These are phyloP conservation scores for Malania oleifera DNA, from an alignment of 164 flowering plant species.

Conservation along the genomic window DNA sequence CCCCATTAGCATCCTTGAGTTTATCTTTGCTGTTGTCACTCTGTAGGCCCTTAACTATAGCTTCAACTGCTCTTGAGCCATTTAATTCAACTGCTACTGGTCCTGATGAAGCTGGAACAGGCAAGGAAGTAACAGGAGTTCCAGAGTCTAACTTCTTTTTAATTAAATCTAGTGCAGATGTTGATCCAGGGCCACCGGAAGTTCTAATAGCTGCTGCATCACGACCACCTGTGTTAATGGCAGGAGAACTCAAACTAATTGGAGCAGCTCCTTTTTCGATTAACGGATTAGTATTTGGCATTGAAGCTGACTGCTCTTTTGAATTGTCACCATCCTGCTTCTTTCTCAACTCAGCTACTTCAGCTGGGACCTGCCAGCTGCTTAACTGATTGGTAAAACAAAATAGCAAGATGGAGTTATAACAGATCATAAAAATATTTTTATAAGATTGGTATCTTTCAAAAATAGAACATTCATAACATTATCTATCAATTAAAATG, in stretches of 20 bases:
- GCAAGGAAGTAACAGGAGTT: constrained; percentile 49
- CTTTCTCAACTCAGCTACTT: constrained; percentile 68
- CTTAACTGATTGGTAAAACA: constrained; percentile 51
- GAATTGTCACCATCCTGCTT: constrained; percentile 50
- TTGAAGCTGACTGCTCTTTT: constrained; percentile 29
- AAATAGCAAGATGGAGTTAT: constrained; percentile 2
- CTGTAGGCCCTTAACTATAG: constrained; percentile 40
- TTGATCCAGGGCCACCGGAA: constrained; percentile 37
- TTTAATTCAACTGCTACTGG: constrained; percentile 39
- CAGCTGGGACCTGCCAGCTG: constrained; percentile 94
- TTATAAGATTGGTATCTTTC: no score
- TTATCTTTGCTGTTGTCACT: constrained; percentile 69
- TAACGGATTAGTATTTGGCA: constrained; percentile 27
- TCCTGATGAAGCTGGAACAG: constrained; percentile 39
- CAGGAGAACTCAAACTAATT: constrained; percentile 65
- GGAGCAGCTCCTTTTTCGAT: constrained; percentile 51
- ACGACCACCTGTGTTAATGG: constrained; percentile 78
- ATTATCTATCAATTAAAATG: no score
- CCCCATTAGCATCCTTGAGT: constrained; percentile 60
- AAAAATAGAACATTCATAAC: no score
- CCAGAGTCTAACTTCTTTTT: constrained; percentile 92
- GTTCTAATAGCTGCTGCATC: constrained; percentile 68
- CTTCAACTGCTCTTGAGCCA: constrained; percentile 58
- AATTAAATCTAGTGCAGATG: constrained; percentile 90
- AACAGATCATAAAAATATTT: no score